Evolutionary conservation across 139 green algal genomes (phyloP), one percentile per base, ranked within the genome.

Genomic region (Prasinococcaceae sp.): DNA sequence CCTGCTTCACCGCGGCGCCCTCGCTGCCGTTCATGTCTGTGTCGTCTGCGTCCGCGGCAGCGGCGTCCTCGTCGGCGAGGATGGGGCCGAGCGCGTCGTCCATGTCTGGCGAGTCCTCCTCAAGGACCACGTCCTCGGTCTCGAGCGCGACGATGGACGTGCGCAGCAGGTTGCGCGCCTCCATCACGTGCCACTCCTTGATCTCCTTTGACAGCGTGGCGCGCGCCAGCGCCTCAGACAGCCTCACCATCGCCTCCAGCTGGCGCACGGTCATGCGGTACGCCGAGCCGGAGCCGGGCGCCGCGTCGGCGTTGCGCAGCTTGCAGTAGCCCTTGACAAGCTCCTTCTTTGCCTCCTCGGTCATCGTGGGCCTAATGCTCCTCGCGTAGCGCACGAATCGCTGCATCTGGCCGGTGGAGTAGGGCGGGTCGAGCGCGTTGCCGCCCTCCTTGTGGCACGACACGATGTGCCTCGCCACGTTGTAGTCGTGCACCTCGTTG

Each of bases 321-420:
- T 72, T 55, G 59, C 92, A 87, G 72, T 97, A 97, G 3, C 68
- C 55, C 10, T 75, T 27, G 6, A 92, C 84, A 39, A 97, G 68
- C 50, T 69, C 55, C 3, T 47, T 29, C 36, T 72, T 66, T 6
- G 85, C 82, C 67, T 84, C 66, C 20, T 33, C 35, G 6, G 38
- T 43, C 16, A 71, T 49, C 45, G 33, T 62, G 25, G 88, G 88
- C 58, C 82, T 84, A 58, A 94, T 83, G 30, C 77, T 66, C 12
- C 90, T 77, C 19, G 83, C 85, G 47, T 88, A 96, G 42, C 79
- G 79, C 57, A 98, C 90, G 79, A 94, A 98, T 30, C 78, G 67
- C 79, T 97, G 88, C 65, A 98, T 73, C 58, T 84, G 60, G 24
- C 79, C 65, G 51, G 76, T 93, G 30, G 67, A 80, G 76, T 92